phyloP scores from a whole-genome alignment of 164 flowering plant species.

The Annona cherimola region DNA sequence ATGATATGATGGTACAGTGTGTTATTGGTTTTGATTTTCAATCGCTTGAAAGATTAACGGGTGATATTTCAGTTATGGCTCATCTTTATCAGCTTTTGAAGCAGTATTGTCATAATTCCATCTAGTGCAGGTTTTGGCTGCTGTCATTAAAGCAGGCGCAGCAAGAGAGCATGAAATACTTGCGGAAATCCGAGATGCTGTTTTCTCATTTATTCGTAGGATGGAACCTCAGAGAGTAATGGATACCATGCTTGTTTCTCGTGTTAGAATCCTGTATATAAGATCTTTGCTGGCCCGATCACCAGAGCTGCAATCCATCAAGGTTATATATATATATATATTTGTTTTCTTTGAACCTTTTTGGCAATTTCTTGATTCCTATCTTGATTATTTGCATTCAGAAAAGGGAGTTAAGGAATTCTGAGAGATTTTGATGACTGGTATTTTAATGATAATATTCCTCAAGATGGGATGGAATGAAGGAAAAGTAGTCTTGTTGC shows the following conservation, averaged over 20 bases:
- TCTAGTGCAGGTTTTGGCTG: conserved; percentile 81
- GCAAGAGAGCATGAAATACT: conserved; percentile 99
- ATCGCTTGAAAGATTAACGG: background rate
- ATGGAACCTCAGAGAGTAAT: conserved; percentile 95
- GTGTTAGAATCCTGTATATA: conserved; percentile 92
- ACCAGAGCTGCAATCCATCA: conserved; percentile 92
- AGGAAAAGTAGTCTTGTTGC: no score
- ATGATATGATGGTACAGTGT: conserved; percentile 1
- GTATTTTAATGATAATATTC: background rate
- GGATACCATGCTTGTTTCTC: conserved; percentile 99
- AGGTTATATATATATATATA: conserved; percentile 37
- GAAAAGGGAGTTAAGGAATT: no score
- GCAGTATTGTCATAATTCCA: background rate
- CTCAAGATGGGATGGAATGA: no score
- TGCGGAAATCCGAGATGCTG: conserved; percentile 98
- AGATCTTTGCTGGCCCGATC: conserved; percentile 93
- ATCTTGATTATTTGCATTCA: no score
- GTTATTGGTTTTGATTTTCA: background rate
- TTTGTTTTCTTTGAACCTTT: background rate
- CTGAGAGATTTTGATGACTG: no score
- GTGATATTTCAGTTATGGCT: background rate
- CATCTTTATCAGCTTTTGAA: background rate
- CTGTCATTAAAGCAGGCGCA: conserved; percentile 99
- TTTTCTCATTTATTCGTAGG: conserved; percentile 85
- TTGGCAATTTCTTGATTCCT: no score